phyloP scores from a whole-genome alignment of 225 moss, liverwort and hornwort genomes.

The Antitrichia curtipendula region DNA sequence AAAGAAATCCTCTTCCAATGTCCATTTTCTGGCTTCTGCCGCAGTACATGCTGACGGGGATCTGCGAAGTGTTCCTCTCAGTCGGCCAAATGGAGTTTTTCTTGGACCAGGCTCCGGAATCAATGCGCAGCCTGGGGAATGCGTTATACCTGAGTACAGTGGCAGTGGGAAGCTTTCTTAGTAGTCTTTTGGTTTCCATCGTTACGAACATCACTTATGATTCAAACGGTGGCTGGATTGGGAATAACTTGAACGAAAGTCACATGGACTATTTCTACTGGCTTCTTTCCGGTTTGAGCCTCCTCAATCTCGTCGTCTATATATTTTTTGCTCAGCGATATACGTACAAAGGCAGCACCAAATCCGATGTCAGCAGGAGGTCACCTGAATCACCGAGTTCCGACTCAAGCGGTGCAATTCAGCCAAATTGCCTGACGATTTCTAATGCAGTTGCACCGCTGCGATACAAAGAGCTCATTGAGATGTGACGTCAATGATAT shows the following conservation, averaged over 20 bases:
- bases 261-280: conserved; percentile 99
- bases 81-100: conserved; percentile 99
- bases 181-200: conserved; percentile 80
- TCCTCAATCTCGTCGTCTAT: conserved; percentile 51
- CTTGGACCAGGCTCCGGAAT: conserved; percentile 92
- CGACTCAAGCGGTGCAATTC: conserved; percentile 41
- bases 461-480: conserved; percentile 27
- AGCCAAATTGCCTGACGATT: conserved; percentile 19
- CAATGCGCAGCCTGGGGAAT: conserved; percentile 93
- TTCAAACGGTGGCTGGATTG: conserved; percentile 97
- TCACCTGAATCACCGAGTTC: conserved; percentile 27
- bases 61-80: conserved; percentile 93
- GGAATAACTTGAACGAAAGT: conserved; percentile 72
- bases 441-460: conserved; percentile 24
- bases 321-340: conserved; percentile 58
- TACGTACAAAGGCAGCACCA: conserved; percentile 50
- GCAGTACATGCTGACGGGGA: conserved; percentile 83
- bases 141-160: conserved; percentile 98
- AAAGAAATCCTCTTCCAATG: conserved; percentile 40
- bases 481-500: background rate
- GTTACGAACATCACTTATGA: conserved; percentile 73
- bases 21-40: conserved; percentile 97
- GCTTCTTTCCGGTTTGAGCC: conserved; percentile 73
- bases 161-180: conserved; percentile 95
- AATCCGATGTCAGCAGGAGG: conserved; percentile 7